These are phyloP conservation scores for Capniomyces stellatus DNA, from an alignment of 371 early-diverging fungal genomes.

Conservation along the genomic window DNA sequence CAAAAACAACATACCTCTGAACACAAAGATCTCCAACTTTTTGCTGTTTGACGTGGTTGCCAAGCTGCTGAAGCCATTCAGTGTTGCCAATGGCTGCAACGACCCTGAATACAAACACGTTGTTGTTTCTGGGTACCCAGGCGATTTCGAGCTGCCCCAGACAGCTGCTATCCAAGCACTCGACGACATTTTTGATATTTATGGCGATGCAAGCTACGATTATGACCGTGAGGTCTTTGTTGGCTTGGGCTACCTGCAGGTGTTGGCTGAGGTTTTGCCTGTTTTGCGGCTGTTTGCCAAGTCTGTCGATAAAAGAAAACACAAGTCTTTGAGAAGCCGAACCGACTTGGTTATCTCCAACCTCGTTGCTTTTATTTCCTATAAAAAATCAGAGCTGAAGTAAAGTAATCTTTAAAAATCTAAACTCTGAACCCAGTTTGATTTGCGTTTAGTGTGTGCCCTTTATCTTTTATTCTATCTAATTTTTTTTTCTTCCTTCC, in stretches of 20 bases:
- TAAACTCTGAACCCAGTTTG: no score
- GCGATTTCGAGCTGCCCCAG: slow-evolving; percentile 8
- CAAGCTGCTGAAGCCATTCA: no score
- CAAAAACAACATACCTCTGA: background rate
- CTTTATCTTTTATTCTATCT: background rate
- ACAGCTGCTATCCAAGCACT: slow-evolving; percentile 41
- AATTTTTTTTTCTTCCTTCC: background rate
- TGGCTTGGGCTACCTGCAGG: slow-evolving; percentile 35
- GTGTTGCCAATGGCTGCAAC: no score
- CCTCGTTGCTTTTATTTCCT: slow-evolving; percentile 63
- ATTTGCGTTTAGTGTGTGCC: no score
- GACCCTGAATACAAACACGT: slow-evolving; percentile 12
- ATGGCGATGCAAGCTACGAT: slow-evolving; percentile 62
- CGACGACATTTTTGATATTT: slow-evolving; percentile 73
- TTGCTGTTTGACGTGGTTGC: no score
- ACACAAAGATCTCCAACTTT: background rate
- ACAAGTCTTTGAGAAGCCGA: slow-evolving; percentile 46
- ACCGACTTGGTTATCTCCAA: slow-evolving; percentile 69
- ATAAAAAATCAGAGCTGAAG: slow-evolving; percentile 48
- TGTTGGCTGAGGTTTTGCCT: slow-evolving; percentile 33
- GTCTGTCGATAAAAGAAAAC: slow-evolving; percentile 50
- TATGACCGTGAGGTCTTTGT: slow-evolving; percentile 74
- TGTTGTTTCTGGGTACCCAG: slow-evolving; percentile 15
- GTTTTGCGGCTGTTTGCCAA: slow-evolving; percentile 28
- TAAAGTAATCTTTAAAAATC: background rate